phyloP scores from a whole-genome alignment of 441 rosid species.

The Corymbia citriodora region DNA sequence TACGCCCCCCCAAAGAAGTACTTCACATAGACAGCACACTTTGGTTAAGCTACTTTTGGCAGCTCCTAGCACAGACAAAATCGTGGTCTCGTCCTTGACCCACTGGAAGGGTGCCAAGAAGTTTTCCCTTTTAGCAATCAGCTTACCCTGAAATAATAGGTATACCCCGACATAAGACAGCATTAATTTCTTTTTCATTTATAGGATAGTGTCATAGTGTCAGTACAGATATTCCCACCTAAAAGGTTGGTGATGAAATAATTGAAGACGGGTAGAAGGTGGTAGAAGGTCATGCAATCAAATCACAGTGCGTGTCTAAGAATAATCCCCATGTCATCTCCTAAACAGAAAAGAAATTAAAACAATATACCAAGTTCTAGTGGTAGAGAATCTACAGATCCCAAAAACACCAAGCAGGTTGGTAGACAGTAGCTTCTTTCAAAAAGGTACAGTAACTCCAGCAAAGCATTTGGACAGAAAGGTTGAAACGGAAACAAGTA shows the following conservation, averaged over 20 bases:
- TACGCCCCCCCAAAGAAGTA: constrained; percentile 5
- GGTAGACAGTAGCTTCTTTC: not conserved
- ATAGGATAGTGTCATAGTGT: not conserved
- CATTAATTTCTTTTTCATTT: not conserved
- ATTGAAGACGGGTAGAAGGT: not conserved
- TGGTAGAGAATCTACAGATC: not conserved
- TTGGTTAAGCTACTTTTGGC: constrained; percentile 17
- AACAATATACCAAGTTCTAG: not conserved
- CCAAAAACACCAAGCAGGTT: not conserved
- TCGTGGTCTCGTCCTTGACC: constrained; percentile 19
- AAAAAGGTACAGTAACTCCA: not conserved
- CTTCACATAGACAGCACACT: not conserved
- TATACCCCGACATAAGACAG: not conserved
- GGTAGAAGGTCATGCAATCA: not conserved
- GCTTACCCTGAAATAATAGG: constrained; percentile 19
- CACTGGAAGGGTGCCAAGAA: not conserved
- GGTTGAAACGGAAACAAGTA: not conserved
- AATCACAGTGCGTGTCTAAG: not conserved
- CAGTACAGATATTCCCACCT: not conserved
- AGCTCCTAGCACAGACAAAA: constrained; percentile 21
- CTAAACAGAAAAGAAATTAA: not conserved
- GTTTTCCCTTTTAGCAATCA: constrained; percentile 8
- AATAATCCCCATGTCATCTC: not conserved
- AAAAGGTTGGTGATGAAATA: not conserved
- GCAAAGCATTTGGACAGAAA: not conserved